A percentile compares a stretch with the other conserved stretches of the same genome.
Evolutionary conservation across 495 filamentous ascomycete species (phyloP).

Genomic region (Penicillium paradoxum): DNA sequence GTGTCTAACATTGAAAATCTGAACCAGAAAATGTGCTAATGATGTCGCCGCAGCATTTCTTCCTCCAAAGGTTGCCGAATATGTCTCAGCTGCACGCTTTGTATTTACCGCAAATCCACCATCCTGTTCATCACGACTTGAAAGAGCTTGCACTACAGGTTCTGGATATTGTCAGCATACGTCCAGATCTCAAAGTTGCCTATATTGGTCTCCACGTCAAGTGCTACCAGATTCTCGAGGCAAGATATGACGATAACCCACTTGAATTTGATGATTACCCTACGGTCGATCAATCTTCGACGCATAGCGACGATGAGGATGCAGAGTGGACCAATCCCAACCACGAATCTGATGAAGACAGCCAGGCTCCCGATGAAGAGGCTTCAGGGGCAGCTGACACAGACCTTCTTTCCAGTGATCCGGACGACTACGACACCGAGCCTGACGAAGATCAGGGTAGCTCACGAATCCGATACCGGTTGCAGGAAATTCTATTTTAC

Average conservation of each 20-base stretch:
- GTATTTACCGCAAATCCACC: slow-evolving; percentile 69
- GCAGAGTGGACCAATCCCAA: slow-evolving; percentile 35
- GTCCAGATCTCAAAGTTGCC: slow-evolving; percentile 78
- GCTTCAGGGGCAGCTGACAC: slow-evolving; percentile 43
- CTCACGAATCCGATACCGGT: slow-evolving; percentile 53
- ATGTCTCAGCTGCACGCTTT: slow-evolving; percentile 72
- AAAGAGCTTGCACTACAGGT: slow-evolving; percentile 80
- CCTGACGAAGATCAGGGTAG: slow-evolving; percentile 44
- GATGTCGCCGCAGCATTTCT: slow-evolving; percentile 62
- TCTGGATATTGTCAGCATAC: slow-evolving; percentile 76
- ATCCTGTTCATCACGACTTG: slow-evolving; percentile 53
- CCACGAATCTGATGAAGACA: slow-evolving; percentile 40
- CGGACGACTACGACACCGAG: slow-evolving; percentile 50
- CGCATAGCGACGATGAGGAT: slow-evolving; percentile 30
- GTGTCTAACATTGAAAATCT: too few relatives aligned
- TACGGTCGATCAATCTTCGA: slow-evolving; percentile 36
- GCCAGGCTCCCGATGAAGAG: slow-evolving; percentile 45
- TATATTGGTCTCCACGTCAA: slow-evolving; percentile 78
- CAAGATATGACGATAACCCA: slow-evolving; percentile 44
- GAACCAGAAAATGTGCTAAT: neutral
- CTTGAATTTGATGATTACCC: slow-evolving; percentile 31
- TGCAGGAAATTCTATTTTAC: slow-evolving; percentile 85
- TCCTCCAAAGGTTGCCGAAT: slow-evolving; percentile 76
- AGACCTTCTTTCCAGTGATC: slow-evolving; percentile 33
- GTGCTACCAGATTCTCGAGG: slow-evolving; percentile 87